Evolutionary conservation across 1,284 basidiomycete species (phyloP), one percentile per base, ranked within the genome.

Genomic region (Austroboletus niveus): DNA sequence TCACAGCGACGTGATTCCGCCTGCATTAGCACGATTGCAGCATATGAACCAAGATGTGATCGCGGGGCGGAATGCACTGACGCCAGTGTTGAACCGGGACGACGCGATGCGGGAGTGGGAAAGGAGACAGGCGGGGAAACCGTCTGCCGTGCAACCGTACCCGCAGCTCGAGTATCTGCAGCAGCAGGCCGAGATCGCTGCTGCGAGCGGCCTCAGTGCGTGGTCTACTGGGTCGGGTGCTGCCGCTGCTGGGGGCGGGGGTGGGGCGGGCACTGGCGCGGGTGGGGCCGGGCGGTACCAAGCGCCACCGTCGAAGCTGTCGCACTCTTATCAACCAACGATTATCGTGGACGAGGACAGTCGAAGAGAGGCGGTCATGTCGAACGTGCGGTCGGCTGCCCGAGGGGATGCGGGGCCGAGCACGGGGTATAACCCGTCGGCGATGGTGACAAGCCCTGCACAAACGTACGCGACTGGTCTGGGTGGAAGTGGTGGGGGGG

Each of bases 51-150:
- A 92, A 58, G 89, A 95, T 65, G 84, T 89, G 50, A 91, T 92
- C 48, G 80, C 79, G 15, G 89, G 86, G 38, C 81, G 87, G 56
- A 93, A 89, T 64, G 86, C 89, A 20, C 71, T 94, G 65, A 94
- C 92, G 17, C 92, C 92, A 1, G 90, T 95, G 43, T 73, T 94
- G 60, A 93, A 94, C 63, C 81, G 92, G 53, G 93, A 95, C 63
- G 92, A 96, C 59, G 87, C 89, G 42, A 87, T 92, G 75, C 81
- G 85, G 42, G 92, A 94, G 68, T 95, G 91, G 94, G 89, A 94
- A 72, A 73, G 89, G 60, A 72, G 92, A 58, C 85, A 90, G 66
- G 69, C 82, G 14, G 87, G 85, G 11, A 88, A 89, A 64, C 74
- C 78, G 0, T 68, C 75, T 9, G 78, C 82, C 30, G 76, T 83